Base-by-base conservation (phyloP, 2,329 filamentous ascomycete genomes). In the Diaporthe nobilis region DNA sequence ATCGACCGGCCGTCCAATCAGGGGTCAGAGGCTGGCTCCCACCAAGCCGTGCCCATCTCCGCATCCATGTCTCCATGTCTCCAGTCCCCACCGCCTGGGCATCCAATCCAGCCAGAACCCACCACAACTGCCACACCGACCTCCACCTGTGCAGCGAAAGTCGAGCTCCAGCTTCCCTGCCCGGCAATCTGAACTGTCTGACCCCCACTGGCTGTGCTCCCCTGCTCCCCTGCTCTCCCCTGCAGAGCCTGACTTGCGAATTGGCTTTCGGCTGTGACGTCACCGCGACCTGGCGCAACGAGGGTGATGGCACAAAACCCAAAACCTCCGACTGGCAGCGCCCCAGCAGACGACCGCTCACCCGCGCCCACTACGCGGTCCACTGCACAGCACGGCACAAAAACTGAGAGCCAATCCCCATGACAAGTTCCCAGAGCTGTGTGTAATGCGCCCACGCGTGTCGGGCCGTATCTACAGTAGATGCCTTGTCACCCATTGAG, bases 251-350 rank as follows among this genome's bases (percentile, higher is more conserved):
- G 39, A 65, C 61, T 65, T 65, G 65, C 65, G 65, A 68, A 68
- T 68, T 68, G 65, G 65, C 47, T 68, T 68, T 68, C 65, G 63
- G 65, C 65, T 53, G 65, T 68, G 65, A 68, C 65, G 65, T 68
- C 65, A 68, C 47, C 22, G 47, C 47, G 22, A 15, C 44, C 47
- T 25, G 17, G 17, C 28, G 17, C 53, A 51, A 39, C 7, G 47
- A 37, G 28, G 31, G 20, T n/a, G 22, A 53, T 28, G 31, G 47
- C 15, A 22, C 39, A 68, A 68, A 68, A 28, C 34, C 31, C 65
- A 68, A 68, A 68, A 53, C 47, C 63, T 53, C 31, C 65, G 47
- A 39, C 47, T 49, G 28, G 47, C 65, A 68, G 34, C 47, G 31
- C 28, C 63, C 63, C 63, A 67, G 42, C 61, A 47, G 61, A 15